Base-by-base conservation (phyloP, 2,329 filamentous ascomycete species). In the Saccharata proteae region DNA sequence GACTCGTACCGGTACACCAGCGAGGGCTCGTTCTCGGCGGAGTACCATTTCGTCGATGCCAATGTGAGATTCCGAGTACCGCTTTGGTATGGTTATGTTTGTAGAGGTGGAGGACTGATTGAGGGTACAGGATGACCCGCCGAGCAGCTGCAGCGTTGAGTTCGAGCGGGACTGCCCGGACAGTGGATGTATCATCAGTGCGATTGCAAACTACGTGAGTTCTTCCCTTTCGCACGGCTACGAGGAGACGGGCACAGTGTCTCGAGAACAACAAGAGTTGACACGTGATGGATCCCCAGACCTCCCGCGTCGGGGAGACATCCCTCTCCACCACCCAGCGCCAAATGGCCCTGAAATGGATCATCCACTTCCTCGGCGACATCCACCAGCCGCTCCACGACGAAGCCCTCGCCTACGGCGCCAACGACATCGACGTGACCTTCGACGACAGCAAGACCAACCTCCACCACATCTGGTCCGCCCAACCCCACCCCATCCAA, bases 321-420 rank as follows among this genome's bases (percentile, higher is more conserved):
- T 37, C 35, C 14, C 34, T 61, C 20, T 40, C 45, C 26, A 40
- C 43, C 6, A 38, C 35, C 12, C 51, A 61, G 40, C 48, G 51
- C 22, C 54, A 57, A 35, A 57, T 61, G 29, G 64, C 64, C 0
- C 43, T 71, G 13, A 57, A 59, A 35, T 69, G 64, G 49, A 47
- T 71, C 32, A 51, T 71, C 14, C 65, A 35, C 17, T 67, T 70
- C 44, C 57, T 90, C 8, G 71, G 82, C 35, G 84, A 93, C 49
- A 71, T 82, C 16, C 73, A 72, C 37, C 84, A 85, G 47, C 80
- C 79, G 0, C 59, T 92, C 29, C 69, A 72, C 42, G 62, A 64
- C 9, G 67, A 72, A 44, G 57, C 52, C 23, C 45, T 57, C 10
- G 57, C 54, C 5, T 38, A 58, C 5, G 61, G 61, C 27, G 61